Evolutionary conservation across 768 basidiomycete genomes (phyloP).

Genomic region (Termitomyces sp.): DNA sequence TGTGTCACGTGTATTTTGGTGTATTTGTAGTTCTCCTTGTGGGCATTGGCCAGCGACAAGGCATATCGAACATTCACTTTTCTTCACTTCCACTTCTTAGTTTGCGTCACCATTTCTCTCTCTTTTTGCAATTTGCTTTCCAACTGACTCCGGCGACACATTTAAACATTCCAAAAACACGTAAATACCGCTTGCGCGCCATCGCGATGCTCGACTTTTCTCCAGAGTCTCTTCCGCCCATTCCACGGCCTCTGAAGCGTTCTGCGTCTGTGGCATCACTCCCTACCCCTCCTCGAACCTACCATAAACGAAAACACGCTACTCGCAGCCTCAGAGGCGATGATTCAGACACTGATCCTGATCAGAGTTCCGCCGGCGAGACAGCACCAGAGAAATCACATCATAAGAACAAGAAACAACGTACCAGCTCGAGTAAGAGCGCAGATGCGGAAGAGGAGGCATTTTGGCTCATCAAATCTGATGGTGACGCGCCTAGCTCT

Average conservation of each 20-base stretch:
- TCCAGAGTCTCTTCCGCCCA: constrained; percentile 28
- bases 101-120: constrained; percentile 5
- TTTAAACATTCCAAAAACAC: constrained; percentile 9
- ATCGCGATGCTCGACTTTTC: constrained; percentile 30
- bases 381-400: constrained; percentile 16
- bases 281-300: constrained; percentile 65
- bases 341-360: constrained; percentile 43
- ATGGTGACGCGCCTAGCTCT: constrained; percentile 8
- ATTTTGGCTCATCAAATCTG: constrained; percentile 42
- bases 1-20: constrained; percentile 1
- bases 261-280: constrained; percentile 63
- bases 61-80: background rate
- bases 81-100: background rate
- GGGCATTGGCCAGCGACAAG: background rate
- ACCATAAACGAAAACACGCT: constrained; percentile 44
- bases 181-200: background rate
- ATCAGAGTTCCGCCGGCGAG: constrained; percentile 33
- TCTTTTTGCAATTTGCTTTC: background rate
- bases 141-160: background rate
- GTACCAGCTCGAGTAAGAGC: constrained; percentile 29
- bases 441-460: constrained; percentile 47
- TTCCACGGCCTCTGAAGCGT: constrained; percentile 49
- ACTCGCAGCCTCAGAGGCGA: constrained; percentile 30
- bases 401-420: constrained; percentile 35
- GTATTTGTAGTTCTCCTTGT: background rate